Evolutionary conservation across 2,329 filamentous ascomycete genomes (phyloP).

Genomic region (Phialocephala subalpina): DNA sequence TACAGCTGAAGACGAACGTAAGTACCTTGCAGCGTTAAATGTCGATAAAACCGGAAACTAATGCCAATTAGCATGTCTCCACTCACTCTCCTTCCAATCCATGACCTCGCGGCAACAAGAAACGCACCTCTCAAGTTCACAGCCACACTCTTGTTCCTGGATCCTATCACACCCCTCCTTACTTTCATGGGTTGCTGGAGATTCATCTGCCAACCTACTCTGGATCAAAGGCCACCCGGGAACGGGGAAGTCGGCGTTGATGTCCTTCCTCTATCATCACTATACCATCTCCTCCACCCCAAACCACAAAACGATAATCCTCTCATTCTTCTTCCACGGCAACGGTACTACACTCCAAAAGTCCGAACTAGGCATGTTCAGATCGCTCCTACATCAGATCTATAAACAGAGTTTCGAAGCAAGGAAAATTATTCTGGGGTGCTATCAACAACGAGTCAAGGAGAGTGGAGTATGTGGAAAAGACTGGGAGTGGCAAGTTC

Average conservation of each 20-base stretch:
- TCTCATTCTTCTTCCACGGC: constrained; percentile 50
- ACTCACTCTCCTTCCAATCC: constrained; percentile 20
- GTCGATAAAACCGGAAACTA: neutral
- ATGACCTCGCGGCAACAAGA: constrained; percentile 14
- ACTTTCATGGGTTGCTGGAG: constrained; percentile 32
- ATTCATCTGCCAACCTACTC: constrained; percentile 36
- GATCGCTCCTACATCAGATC: constrained; percentile 45
- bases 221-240: constrained; percentile 53
- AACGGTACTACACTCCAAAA: constrained; percentile 45
- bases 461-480: constrained; percentile 4
- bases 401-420: constrained; percentile 14
- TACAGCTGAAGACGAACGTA: constrained; percentile 18
- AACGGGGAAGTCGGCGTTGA: constrained; percentile 50
- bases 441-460: constrained; percentile 14
- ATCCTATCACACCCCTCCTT: constrained; percentile 40
- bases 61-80: constrained; percentile 22
- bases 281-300: neutral
- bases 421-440: neutral
- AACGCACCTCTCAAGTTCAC: constrained; percentile 18
- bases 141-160: constrained; percentile 46
- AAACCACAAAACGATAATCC: constrained; percentile 25
- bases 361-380: constrained; percentile 45
- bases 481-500: constrained; percentile 27
- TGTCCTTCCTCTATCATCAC: constrained; percentile 40
- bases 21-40: neutral